Base-by-base conservation (phyloP, 2,329 filamentous ascomycete species). In the Aureobasidium mangrovei region DNA sequence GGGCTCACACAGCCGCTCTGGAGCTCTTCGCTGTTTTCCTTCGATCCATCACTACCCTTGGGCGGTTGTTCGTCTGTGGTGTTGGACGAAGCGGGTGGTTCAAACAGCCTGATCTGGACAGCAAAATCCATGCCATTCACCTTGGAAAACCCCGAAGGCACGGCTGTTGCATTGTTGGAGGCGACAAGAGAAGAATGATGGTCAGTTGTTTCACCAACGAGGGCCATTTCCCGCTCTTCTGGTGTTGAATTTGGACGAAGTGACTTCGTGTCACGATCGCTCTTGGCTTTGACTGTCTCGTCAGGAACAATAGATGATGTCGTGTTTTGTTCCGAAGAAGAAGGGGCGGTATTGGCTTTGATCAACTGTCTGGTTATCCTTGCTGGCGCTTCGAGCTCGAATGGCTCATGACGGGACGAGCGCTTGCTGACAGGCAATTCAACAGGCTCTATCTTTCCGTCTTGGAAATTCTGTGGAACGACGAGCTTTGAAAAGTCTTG, bases 311-410 rank as follows among this genome's bases (percentile, higher is more conserved):
- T 36, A 35, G 35, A 58, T 1, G 43, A 41, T 7, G 54, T 49
- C 12, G 57, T 60, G 12, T 59, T 54, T 7, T 55, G 54, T 43
- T 57, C 57, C 1, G 60, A 59, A 4, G 58, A 62, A 1, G 65
- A 64, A 38, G 62, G 63, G 2, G 61, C 64, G 6, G 68, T 60
- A 39, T 64, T 67, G 31, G 67, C 66, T 42, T 64, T 63, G 38
- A 70, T 63, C 60, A 70, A 57, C 7, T 66, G 66, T 47, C 67
- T 57, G 2, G 68, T 70, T 28, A 70, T 61, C 26, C 64, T 61
- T 38, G 67, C 62, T 29, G 64, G 64, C 9, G 63, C 64, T 39
- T 65, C 62, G 38, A 68, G 58, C 55, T 68, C 66, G 40, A 65
- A 59, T 28, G 63, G 46, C 33, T 65, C 63, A 2, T 32, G 28